Conservation (phyloP, 2,329 filamentous ascomycete species). For the Fusarium brevicatenulatum region DNA sequence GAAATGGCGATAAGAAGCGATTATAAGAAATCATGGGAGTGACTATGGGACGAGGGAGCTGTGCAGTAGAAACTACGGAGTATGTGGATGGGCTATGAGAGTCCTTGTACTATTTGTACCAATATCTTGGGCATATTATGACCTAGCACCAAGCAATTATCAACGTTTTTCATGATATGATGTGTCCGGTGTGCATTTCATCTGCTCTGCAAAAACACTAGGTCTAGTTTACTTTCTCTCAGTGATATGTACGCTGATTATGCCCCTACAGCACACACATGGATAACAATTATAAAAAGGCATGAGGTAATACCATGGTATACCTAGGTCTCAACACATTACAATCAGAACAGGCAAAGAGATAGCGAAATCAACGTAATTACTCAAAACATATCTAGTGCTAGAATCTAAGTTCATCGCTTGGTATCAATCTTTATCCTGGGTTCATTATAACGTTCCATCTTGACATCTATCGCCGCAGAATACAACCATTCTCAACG, state of each 20-base stretch:
- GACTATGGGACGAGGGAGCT: neutral
- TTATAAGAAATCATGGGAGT: slow-evolving; percentile 53
- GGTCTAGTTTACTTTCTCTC: neutral
- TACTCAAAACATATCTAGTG: slow-evolving; percentile 1
- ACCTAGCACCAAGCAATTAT: slow-evolving; percentile 43
- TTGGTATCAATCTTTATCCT: slow-evolving; percentile 35
- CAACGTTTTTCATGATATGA: slow-evolving; percentile 19
- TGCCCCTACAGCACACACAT: too few species aligned
- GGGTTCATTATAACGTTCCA: slow-evolving; percentile 31
- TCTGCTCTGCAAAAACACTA: neutral
- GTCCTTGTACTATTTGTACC: slow-evolving; percentile 49
- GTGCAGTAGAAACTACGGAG: slow-evolving; percentile 25
- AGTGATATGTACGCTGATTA: neutral
- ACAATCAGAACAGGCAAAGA: neutral
- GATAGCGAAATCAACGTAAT: neutral
- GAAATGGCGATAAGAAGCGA: slow-evolving; percentile 60
- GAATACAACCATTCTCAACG: neutral
- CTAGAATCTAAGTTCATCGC: slow-evolving; percentile 15
- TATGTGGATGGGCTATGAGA: slow-evolving; percentile 32
- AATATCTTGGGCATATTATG: slow-evolving; percentile 45
- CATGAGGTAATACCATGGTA: neutral
- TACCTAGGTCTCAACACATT: neutral
- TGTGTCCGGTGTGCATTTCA: neutral
- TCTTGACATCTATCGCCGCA: slow-evolving; percentile 18
- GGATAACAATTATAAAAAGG: too few species aligned